Conservation (phyloP, 495 filamentous ascomycete species). For the Arthonia radiata region DNA sequence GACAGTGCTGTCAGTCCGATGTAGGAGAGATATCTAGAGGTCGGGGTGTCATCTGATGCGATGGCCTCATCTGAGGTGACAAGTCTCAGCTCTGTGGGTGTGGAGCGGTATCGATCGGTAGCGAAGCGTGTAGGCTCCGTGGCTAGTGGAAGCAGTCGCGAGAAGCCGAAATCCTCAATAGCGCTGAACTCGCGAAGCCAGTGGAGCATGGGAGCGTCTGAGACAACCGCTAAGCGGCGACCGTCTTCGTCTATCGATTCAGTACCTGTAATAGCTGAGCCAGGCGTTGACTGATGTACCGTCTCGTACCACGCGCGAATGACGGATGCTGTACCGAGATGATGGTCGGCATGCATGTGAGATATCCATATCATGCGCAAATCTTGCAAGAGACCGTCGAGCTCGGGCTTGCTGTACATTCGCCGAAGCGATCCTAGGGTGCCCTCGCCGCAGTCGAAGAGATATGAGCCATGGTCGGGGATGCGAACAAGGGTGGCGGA, state of each 20-base stretch:
- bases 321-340: conserved; percentile 55
- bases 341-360: conserved; percentile 90
- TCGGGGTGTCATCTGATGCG: conserved; percentile 1
- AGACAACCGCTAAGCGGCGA: conserved; percentile 32
- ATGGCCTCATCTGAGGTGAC: conserved; percentile 2
- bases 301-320: conserved; percentile 51
- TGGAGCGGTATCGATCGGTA: not conserved
- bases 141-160: conserved; percentile 26
- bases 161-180: conserved; percentile 54
- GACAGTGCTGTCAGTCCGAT: conserved; percentile 24
- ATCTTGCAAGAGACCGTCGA: conserved; percentile 45
- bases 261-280: too few species aligned
- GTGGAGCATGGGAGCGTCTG: conserved; percentile 34
- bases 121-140: not conserved
- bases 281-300: too few species aligned
- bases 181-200: conserved; percentile 56
- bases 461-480: conserved; percentile 58
- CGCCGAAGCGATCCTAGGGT: conserved; percentile 80
- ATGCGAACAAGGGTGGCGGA: conserved; percentile 65
- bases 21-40: conserved; percentile 7
- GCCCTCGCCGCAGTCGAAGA: conserved; percentile 82
- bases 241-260: conserved; percentile 4
- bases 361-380: conserved; percentile 80
- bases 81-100: not conserved
- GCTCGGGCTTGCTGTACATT: conserved; percentile 32